Evolutionary conservation across 352 stramenopile genomes (phyloP).

Genomic region (Phytophthora sansomeana): DNA sequence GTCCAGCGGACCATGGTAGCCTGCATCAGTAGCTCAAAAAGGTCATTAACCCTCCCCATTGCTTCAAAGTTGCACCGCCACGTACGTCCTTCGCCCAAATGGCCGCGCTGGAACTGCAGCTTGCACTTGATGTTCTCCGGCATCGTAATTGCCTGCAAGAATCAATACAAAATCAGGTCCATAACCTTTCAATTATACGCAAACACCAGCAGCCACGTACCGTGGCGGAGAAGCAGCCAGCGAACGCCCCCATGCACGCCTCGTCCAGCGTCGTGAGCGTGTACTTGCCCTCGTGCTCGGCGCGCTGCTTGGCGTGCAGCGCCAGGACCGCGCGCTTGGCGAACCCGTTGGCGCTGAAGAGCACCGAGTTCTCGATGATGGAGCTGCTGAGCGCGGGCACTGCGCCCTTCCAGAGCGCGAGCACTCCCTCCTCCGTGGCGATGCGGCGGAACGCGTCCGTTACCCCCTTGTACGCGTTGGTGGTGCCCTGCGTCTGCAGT

Average conservation of each 20-base stretch:
- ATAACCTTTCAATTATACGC: too few relatives aligned
- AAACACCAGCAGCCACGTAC: conserved; percentile 26
- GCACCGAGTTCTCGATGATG: conserved; percentile 91
- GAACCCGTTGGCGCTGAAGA: conserved; percentile 89
- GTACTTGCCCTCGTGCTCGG: conserved; percentile 56
- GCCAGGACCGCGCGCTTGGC: conserved; percentile 73
- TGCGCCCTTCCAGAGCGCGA: conserved; percentile 90
- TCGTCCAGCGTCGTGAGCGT: conserved; percentile 84
- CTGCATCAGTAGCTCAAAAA: conserved; percentile 19
- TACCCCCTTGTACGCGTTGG: conserved; percentile 68
- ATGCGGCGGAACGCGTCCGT: conserved; percentile 76
- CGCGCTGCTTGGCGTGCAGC: conserved; percentile 56
- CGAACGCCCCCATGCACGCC: conserved; percentile 80
- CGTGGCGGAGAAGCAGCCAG: conserved; percentile 87
- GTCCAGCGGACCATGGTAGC: conserved; percentile 72
- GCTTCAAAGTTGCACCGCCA: conserved; percentile 1
- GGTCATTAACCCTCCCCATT: not conserved
- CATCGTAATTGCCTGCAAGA: conserved; percentile 76
- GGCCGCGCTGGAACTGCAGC: conserved; percentile 79
- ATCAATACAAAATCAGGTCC: not conserved
- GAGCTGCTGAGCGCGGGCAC: conserved; percentile 87
- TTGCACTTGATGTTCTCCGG: conserved; percentile 90
- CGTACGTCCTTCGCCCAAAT: conserved; percentile 66
- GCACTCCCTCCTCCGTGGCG: conserved; percentile 72
- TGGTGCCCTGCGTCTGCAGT: conserved; percentile 78